Evolutionary conservation across 2,329 filamentous ascomycete genomes (phyloP).

Genomic region (Acephala macrosclerotiorum): DNA sequence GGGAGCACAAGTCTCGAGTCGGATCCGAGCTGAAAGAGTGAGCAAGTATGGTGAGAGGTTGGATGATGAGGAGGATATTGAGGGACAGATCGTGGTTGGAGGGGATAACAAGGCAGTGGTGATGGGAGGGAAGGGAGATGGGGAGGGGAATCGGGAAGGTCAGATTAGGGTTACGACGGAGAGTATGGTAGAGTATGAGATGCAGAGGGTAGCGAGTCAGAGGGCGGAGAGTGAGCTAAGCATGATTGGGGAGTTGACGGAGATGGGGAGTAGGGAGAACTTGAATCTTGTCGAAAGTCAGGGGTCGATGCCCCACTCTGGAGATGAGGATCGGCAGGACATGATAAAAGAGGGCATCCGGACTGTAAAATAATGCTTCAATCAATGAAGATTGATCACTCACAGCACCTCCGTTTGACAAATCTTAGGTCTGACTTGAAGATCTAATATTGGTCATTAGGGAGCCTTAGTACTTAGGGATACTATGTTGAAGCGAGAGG

Average conservation of each 20-base stretch:
- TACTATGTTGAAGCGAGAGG: too few species aligned
- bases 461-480: too few species aligned
- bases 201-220: neutral
- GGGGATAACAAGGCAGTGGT: neutral
- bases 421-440: neutral
- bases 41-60: neutral
- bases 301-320: too few species aligned
- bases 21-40: neutral
- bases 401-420: too few species aligned
- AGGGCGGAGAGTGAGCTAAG: neutral
- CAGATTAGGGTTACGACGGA: conserved; percentile 18
- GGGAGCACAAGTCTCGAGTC: conserved; percentile 2
- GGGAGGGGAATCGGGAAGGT: neutral
- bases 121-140: neutral
- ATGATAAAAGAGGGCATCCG: too few species aligned
- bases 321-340: too few species aligned
- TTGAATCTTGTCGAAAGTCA: too few species aligned
- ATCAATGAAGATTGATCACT: too few species aligned
- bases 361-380: too few species aligned
- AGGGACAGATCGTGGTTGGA: neutral
- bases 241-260: neutral
- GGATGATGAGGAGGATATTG: neutral
- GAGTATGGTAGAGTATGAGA: conserved; percentile 15
- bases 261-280: conserved; percentile 12
- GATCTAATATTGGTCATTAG: neutral